Evolutionary conservation across 1,284 basidiomycete species (phyloP).

Genomic region (Boletus semigastroideus): DNA sequence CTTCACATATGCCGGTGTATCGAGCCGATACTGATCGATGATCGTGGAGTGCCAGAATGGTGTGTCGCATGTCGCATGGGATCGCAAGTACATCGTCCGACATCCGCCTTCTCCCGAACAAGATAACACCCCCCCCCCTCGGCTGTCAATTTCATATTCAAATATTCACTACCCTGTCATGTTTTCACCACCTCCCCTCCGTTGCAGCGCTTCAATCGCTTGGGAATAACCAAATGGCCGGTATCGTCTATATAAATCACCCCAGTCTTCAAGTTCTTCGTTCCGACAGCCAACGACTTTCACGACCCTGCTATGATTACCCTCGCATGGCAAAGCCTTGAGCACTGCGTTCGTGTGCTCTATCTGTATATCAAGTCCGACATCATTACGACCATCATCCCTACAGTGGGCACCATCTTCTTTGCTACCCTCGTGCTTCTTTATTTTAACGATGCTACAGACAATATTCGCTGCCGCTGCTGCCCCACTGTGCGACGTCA

Average conservation of each 20-base stretch:
- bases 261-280: neutral
- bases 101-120: slow-evolving; percentile 7
- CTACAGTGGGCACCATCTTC: slow-evolving; percentile 33
- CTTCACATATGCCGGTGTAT: neutral
- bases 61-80: neutral
- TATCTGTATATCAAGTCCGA: slow-evolving; percentile 42
- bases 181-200: neutral
- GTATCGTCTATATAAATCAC: slow-evolving; percentile 24
- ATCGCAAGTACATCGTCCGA: neutral
- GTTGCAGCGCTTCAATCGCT: slow-evolving; percentile 8
- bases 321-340: slow-evolving; percentile 11
- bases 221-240: slow-evolving; percentile 1
- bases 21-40: slow-evolving; percentile 3
- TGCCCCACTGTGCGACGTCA: slow-evolving; percentile 30
- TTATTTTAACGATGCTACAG: slow-evolving; percentile 22
- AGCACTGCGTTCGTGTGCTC: slow-evolving; percentile 16
- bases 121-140: neutral
- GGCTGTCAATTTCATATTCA: slow-evolving; percentile 10
- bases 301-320: slow-evolving; percentile 25
- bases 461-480: slow-evolving; percentile 38
- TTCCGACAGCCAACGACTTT: slow-evolving; percentile 14
- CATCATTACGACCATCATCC: slow-evolving; percentile 40
- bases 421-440: neutral
- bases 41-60: slow-evolving; percentile 6
- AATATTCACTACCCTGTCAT: slow-evolving; percentile 13